Percentiles rank a stretch among this genome's conserved stretches.
phyloP scores from a whole-genome alignment of 108 stramenopile genomes.

The Discostella stelligeroides region DNA sequence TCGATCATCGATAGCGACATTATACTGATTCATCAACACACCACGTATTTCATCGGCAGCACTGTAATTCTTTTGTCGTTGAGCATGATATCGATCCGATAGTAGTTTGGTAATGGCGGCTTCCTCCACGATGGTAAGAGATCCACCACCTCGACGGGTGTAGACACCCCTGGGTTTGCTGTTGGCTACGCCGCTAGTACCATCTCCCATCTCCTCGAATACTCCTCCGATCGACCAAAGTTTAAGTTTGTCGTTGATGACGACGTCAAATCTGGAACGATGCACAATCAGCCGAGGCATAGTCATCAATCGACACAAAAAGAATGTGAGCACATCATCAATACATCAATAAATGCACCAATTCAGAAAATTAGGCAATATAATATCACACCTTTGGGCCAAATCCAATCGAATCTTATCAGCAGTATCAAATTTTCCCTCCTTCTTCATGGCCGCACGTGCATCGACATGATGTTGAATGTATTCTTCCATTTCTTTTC shows the following conservation, averaged over 20 bases:
- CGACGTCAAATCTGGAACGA: conserved; percentile 41
- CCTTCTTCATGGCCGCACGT: conserved; percentile 44
- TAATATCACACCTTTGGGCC: conserved; percentile 9
- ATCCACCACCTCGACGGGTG: conserved; percentile 47
- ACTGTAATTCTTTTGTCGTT: conserved; percentile 41
- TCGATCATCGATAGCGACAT: conserved; percentile 48
- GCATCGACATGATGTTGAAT: conserved; percentile 45
- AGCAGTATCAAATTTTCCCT: conserved; percentile 56
- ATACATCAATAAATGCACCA: no score
- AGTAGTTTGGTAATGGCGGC: conserved; percentile 33
- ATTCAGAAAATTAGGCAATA: no score
- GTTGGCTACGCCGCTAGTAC: not conserved
- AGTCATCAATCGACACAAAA: no score
- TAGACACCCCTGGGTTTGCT: conserved; percentile 25
- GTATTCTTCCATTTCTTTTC: conserved; percentile 30
- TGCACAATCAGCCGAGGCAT: no score
- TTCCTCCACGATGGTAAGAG: conserved; percentile 44
- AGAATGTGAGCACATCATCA: no score
- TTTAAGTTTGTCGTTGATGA: conserved; percentile 54
- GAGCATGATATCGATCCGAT: conserved; percentile 37
- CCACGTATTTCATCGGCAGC: conserved; percentile 51
- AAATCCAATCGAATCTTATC: conserved; percentile 62
- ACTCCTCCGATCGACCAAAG: conserved; percentile 60
- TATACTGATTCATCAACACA: conserved; percentile 28
- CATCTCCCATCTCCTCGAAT: conserved; percentile 39